Evolutionary conservation across 2,329 filamentous ascomycete genomes (phyloP), one percentile per base, ranked within the genome.

Genomic region (Trichoderma sp.): DNA sequence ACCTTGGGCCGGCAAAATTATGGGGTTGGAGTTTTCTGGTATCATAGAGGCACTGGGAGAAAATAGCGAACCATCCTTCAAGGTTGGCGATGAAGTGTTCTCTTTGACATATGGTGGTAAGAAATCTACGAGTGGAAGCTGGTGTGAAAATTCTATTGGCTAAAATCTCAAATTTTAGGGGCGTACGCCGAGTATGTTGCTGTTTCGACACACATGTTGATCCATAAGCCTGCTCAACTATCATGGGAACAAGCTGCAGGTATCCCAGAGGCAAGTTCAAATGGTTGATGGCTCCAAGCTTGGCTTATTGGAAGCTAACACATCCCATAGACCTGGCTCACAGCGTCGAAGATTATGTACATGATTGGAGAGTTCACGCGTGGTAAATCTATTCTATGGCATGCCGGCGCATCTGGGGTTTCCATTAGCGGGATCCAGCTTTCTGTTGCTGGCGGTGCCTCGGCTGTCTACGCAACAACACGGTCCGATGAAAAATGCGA

Each of bases 241-340:
- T 63, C 59, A 37, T 63, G 59, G 59, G 39, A 63, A 5, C 30
- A 63, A 16, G 59, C 30, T 63, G 59, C 59, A 16, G 43, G 59
- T 11, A n/a, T 63, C 24, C 59, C 46, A 1, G 59, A 26, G 13
- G 43, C 39, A 26, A 52, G 14, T n/a, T 60, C 5, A 24, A 21
- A 11, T 7, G 21, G 5, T 4, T 39, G 7, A 16, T 11, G 7
- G 24, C 1, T 18, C 39, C 5, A 1, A 28, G 14, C 8, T 16
- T 30, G 13, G 2, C 14, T 13, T 5, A 8, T 18, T 63, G n/a
- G n/a, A 26, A 6, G 26, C 28, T 26, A 13, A 26, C 16, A 28
- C 10, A 37, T 34, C 6, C 2, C 14, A 52, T 28, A 63, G 59
- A 63, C 59, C 0, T 52, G 30, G 43, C 59, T 52, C n/a, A 52